These are phyloP conservation scores for Centaurea solstitialis DNA, from an alignment of 129 eudicot genomes.

Conservation along the genomic window DNA sequence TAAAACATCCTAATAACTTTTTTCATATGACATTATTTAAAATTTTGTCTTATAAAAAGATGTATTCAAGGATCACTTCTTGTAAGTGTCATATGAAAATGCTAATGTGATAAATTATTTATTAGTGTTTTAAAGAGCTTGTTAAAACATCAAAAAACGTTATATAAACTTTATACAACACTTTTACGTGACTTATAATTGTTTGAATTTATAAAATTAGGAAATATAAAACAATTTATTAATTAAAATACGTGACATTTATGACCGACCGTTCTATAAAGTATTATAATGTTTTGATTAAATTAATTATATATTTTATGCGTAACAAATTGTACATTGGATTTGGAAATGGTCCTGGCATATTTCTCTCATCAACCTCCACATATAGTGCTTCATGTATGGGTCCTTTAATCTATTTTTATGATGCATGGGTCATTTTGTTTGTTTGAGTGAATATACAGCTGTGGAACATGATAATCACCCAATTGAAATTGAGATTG, in stretches of 20 bases:
- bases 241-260: too few relatives aligned
- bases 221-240: background rate
- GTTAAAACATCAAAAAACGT: background rate
- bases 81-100: too few relatives aligned
- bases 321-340: background rate
- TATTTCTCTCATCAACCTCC: slow-evolving; percentile 16
- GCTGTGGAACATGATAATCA: slow-evolving; percentile 10
- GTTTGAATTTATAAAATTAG: background rate
- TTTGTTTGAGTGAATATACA: slow-evolving; percentile 16
- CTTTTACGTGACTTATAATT: background rate
- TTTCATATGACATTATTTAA: background rate
- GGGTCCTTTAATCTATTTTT: slow-evolving; percentile 18
- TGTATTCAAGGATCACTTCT: too few relatives aligned
- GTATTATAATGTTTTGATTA: background rate
- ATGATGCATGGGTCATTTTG: slow-evolving; percentile 20
- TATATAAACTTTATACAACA: background rate
- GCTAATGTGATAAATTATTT: background rate
- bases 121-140: background rate
- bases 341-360: slow-evolving; percentile 10
- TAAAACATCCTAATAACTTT: background rate
- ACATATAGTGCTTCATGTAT: slow-evolving; percentile 22
- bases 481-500: slow-evolving; percentile 3
- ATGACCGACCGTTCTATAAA: background rate
- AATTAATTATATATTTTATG: background rate
- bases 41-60: background rate